Evolutionary conservation across 257 asterid genomes (phyloP), one percentile per base, ranked within the genome.

Genomic region (Capsicum chinense): DNA sequence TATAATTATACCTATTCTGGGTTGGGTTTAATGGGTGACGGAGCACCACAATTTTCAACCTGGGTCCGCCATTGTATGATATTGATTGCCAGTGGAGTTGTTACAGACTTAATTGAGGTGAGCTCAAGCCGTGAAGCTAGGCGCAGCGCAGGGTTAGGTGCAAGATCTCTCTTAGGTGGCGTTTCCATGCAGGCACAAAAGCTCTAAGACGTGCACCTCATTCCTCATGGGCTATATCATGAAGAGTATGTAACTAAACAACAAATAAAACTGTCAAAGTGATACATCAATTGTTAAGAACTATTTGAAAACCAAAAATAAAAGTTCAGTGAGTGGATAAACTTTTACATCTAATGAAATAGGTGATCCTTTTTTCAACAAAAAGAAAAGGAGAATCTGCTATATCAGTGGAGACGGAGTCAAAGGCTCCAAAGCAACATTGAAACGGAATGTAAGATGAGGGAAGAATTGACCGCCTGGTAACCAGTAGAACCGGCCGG

Each of bases 401-500:
- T 48, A 19, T 19, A 0, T 50, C 62, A 50, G 59, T 74, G 21
- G 39, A 50, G 44, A 74, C 5, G 60, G 44, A 13, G 17, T 13
- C 81, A 50, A 74, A 74, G 81, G 62, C 60, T 50, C 81, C 47
- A 50, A 74, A 50, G 62, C 14, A 74, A 50, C 81, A 50, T 21
- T 21, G 81, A 74, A 50, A 16, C 33, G 16, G 0, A 69, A 56
- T 21, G 47, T 50, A 74, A 74, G 62, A 21, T 12, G 0, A 74
- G 62, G 81, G 81, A 54, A 50, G 81, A 50, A 74, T 52, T 21
- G 21, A 1, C 47, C 50, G 62, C 21, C 62, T 1, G 56, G 47
- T 74, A 50, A 50, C 81, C 62, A 74, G 47, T 7, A 50, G 62
- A 74, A 74, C 44, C 21, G 62, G 62, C 26, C 26, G 26, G 26